Base-by-base conservation (phyloP, 139 green algal species). In the Penium margaritaceum region DNA sequence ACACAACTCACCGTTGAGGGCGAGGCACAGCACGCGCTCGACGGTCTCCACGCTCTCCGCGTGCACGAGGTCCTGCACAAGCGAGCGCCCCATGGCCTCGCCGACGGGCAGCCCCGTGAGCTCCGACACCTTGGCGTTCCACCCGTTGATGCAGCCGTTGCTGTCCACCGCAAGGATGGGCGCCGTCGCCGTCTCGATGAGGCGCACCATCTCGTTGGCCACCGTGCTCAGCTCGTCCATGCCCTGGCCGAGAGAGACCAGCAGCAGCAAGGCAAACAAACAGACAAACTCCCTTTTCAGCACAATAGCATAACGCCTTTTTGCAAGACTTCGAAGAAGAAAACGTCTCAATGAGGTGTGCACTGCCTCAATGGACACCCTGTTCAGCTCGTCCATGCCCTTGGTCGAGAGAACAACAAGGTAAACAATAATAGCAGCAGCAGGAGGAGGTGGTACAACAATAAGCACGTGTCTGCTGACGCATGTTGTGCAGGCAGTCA, bases 151-250 rank as follows among this genome's bases (percentile, higher is more conserved):
- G 27, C 46, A 67, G 5, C 73, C 73, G 66, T 47, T 76, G 33
- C 51, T 38, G 60, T 72, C 67, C 15, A 82, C 75, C 7, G 75
- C 75, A 29, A 82, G 47, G 54, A 82, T 82, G n/a, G 75, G 75
- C 33, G 75, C 68, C 17, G 67, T 73, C 3, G 75, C 75, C 9
- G 75, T 82, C 75, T 82, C 75, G 24, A 82, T 82, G 30, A 82
- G 47, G 21, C 75, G 75, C 55, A 82, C 69, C 75, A 82, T 82
- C 75, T 82, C 75, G 37, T 72, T 79, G 5, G 75, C 75, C 0
- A 82, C 69, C 3, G 68, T 82, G 54, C 60, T 82, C 27, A 82
- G 69, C 67, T 82, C 75, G 15, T 78, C 69, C 69, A 82, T 82
- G 2, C 57, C 67, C 58, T n/a, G n/a, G n/a, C n/a, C n/a, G n/a